phyloP scores from a whole-genome alignment of 2,329 filamentous ascomycete species.

The Ramichloridium luteum region DNA sequence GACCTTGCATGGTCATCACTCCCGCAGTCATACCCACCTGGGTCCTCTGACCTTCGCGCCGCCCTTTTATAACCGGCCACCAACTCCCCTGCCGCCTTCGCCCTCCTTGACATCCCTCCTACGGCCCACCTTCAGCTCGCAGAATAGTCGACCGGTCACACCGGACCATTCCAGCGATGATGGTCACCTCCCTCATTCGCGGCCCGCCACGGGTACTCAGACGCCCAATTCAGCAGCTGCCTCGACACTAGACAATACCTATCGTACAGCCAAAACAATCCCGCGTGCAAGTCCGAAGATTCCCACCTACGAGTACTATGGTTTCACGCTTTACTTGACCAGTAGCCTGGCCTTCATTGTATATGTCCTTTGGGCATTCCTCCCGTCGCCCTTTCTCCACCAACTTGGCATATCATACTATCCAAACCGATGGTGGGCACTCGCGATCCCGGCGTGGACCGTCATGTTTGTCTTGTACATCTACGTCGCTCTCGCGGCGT shows the following conservation, averaged over 20 bases:
- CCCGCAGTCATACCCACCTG: constrained; percentile 34
- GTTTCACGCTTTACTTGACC: constrained; percentile 91
- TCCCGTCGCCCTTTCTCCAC: constrained; percentile 83
- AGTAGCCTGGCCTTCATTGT: constrained; percentile 67
- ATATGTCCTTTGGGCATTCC: constrained; percentile 72
- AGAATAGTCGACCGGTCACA: constrained; percentile 78
- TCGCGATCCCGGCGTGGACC: constrained; percentile 81
- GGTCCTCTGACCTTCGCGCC: constrained; percentile 47
- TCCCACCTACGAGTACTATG: constrained; percentile 99
- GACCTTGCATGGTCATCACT: constrained; percentile 31
- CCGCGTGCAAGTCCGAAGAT: constrained; percentile 83
- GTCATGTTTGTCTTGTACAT: constrained; percentile 85
- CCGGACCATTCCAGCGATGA: constrained; percentile 88
- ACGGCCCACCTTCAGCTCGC: constrained; percentile 52
- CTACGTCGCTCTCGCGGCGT: constrained; percentile 80
- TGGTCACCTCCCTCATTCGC: constrained; percentile 18
- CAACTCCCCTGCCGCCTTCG: constrained; percentile 82
- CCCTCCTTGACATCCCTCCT: constrained; percentile 86
- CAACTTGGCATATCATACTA: constrained; percentile 94
- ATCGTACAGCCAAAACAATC: constrained; percentile 50
- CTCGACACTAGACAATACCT: constrained; percentile 40
- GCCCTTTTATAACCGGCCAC: constrained; percentile 95
- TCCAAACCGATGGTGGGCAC: constrained; percentile 92
- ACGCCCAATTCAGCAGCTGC: constrained; percentile 45
- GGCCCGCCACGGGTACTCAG: constrained; percentile 24